Conservation (phyloP, 768 basidiomycete genomes). For the Coprinopsis sp. region DNA sequence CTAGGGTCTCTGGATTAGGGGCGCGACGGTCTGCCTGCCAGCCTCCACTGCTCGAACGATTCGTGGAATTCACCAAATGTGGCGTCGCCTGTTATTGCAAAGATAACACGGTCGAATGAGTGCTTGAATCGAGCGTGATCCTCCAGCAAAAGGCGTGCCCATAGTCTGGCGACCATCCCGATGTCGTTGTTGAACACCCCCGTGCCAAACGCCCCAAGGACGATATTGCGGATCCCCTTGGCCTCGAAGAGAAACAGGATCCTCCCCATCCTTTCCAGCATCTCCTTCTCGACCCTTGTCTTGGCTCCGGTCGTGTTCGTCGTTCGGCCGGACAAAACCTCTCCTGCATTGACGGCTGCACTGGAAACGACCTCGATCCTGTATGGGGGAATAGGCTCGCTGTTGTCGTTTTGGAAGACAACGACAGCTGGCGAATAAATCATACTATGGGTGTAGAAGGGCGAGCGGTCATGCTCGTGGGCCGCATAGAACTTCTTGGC, state of each 20-base stretch:
- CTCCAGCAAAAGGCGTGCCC: constrained; percentile 52
- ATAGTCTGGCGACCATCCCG: constrained; percentile 50
- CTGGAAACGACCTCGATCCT: constrained; percentile 64
- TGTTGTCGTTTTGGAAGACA: constrained; percentile 61
- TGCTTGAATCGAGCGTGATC: constrained; percentile 47
- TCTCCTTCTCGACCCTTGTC: constrained; percentile 44
- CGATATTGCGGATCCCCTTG: constrained; percentile 48
- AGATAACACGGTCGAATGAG: constrained; percentile 58
- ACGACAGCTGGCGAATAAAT: constrained; percentile 63
- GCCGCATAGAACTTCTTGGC: constrained; percentile 59
- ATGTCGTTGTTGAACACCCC: constrained; percentile 65
- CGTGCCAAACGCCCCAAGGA: constrained; percentile 69
- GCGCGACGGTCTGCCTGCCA: too few species aligned
- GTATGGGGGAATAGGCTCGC: constrained; percentile 51
- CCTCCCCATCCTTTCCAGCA: constrained; percentile 67
- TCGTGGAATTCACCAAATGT: constrained; percentile 21
- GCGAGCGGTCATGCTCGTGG: constrained; percentile 42
- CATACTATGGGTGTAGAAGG: constrained; percentile 77
- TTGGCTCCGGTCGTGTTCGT: constrained; percentile 19
- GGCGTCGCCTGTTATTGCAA: constrained; percentile 43
- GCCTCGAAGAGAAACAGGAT: constrained; percentile 58
- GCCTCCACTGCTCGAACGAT: constrained; percentile 11
- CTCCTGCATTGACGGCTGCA: constrained; percentile 69
- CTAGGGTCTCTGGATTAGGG: too few species aligned
- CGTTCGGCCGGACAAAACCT: constrained; percentile 26